Evolutionary conservation across 495 filamentous ascomycete genomes (phyloP).

Genomic region (Parathielavia hyrcaniae): DNA sequence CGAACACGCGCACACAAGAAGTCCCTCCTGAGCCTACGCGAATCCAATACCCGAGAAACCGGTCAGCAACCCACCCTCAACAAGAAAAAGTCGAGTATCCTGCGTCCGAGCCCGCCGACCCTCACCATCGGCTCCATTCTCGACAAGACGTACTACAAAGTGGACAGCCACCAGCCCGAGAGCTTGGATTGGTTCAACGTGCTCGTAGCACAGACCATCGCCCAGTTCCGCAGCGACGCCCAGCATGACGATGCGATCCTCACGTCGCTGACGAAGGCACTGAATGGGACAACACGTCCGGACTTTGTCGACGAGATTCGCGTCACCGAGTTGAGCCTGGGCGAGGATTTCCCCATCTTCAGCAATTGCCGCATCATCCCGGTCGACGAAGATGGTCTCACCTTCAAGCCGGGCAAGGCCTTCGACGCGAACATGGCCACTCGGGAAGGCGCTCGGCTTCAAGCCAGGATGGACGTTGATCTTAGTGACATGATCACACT

Average conservation of each 20-base stretch:
- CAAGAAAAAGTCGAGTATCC: conserved; percentile 68
- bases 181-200: conserved; percentile 99
- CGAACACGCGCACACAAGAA: conserved; percentile 60
- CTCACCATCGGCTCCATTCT: conserved; percentile 83
- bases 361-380: conserved; percentile 94
- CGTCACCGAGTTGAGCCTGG: conserved; percentile 85
- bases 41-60: conserved; percentile 32
- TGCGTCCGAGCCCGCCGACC: conserved; percentile 55
- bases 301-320: conserved; percentile 88
- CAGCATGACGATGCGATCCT: conserved; percentile 86
- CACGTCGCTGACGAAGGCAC: conserved; percentile 77
- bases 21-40: conserved; percentile 54
- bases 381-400: conserved; percentile 63
- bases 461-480: conserved; percentile 95
- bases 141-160: conserved; percentile 95
- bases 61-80: conserved; percentile 45
- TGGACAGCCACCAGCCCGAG: conserved; percentile 93
- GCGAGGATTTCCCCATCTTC: conserved; percentile 97
- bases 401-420: conserved; percentile 43
- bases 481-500: conserved; percentile 91
- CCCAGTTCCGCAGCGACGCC: conserved; percentile 87
- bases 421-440: conserved; percentile 45
- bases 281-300: conserved; percentile 80
- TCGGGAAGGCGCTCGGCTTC: conserved; percentile 61
- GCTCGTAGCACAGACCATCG: conserved; percentile 90